phyloP scores from a whole-genome alignment of 2,329 filamentous ascomycete genomes.

The Xylaria sp. region DNA sequence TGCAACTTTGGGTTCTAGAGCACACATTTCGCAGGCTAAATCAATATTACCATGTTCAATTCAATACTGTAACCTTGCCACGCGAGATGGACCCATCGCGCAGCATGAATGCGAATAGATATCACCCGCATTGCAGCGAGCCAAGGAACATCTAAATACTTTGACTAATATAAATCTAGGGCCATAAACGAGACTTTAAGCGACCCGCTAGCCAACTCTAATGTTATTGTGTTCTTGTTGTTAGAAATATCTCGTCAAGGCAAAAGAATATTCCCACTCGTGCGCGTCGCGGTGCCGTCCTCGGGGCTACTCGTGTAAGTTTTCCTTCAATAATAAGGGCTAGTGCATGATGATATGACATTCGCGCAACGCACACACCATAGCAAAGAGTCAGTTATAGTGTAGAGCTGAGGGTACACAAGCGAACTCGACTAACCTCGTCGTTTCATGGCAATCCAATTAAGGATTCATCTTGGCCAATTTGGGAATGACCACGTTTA shows the following conservation, averaged over 20 bases:
- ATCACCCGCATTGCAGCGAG: neutral
- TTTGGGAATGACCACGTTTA: no score
- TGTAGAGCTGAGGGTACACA: no score
- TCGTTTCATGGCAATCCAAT: no score
- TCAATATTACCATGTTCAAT: conserved; percentile 21
- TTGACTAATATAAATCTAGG: conserved; percentile 18
- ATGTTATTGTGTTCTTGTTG: neutral
- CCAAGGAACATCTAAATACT: neutral
- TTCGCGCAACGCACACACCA: no score
- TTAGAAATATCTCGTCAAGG: neutral
- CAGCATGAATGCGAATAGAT: conserved; percentile 24
- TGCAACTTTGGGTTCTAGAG: neutral
- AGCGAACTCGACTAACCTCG: no score
- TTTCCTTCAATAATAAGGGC: no score
- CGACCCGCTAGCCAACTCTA: neutral
- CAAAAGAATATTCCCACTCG: no score
- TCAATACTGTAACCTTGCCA: conserved; percentile 21
- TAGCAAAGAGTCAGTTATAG: no score
- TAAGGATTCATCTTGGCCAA: no score
- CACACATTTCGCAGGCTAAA: conserved; percentile 18
- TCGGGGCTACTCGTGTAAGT: no score
- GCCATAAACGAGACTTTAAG: neutral
- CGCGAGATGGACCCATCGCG: conserved; percentile 11
- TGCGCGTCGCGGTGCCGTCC: no score
- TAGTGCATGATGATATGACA: no score